Conservation (phyloP, 208 protist species). For the Trypanosoma vivax region DNA sequence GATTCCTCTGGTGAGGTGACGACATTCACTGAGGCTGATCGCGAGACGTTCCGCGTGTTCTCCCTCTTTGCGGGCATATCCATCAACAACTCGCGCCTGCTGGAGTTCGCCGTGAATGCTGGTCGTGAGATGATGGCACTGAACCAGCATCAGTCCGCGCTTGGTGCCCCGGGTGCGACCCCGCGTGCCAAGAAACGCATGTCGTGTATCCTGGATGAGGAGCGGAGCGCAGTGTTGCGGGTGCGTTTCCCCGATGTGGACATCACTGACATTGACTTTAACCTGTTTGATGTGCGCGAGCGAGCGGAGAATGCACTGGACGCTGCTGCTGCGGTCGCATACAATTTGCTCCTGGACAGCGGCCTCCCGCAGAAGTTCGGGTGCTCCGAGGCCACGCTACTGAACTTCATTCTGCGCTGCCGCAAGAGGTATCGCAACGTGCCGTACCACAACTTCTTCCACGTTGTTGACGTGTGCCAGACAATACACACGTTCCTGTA, state of each 20-base stretch:
- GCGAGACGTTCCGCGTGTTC: constrained; percentile 68
- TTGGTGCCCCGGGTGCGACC: not conserved
- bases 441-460: constrained; percentile 87
- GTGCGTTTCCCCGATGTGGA: constrained; percentile 39
- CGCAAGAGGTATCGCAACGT: constrained; percentile 76
- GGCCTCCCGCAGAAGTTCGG: constrained; percentile 71
- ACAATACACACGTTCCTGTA: constrained; percentile 73
- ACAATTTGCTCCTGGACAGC: constrained; percentile 40
- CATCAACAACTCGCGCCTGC: constrained; percentile 80
- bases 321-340: constrained; percentile 40
- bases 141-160: constrained; percentile 28
- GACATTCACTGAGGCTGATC: constrained; percentile 43
- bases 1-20: constrained; percentile 36
- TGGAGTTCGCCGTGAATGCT: constrained; percentile 76
- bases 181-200: constrained; percentile 12
- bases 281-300: constrained; percentile 64
- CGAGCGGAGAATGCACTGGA: constrained; percentile 31
- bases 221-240: constrained; percentile 30
- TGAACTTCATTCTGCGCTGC: constrained; percentile 77
- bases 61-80: constrained; percentile 78
- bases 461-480: constrained; percentile 79
- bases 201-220: constrained; percentile 28
- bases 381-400: constrained; percentile 58
- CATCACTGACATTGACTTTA: constrained; percentile 55
- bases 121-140: constrained; percentile 67